Conservation (phyloP, 345 rosid genomes). For the Lumnitzera racemosa region DNA sequence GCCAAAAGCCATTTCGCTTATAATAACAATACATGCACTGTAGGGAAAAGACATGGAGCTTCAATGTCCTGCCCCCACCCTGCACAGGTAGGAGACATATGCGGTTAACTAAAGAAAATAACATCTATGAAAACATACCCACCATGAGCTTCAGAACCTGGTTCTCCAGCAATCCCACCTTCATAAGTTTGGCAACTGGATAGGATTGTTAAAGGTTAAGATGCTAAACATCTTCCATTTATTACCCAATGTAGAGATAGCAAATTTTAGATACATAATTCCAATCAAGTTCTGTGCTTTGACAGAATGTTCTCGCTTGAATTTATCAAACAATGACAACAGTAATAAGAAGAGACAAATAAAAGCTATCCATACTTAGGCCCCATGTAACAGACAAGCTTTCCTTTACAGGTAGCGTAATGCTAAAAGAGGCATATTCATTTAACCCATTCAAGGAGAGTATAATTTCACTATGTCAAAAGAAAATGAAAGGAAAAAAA, state of each 20-base stretch:
- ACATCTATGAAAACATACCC: conserved; percentile 54
- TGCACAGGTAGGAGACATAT: background rate
- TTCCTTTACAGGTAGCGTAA: no score
- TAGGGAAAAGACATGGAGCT: background rate
- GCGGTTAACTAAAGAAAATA: conserved; percentile 1
- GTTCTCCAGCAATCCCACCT: conserved; percentile 98
- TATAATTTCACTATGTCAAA: no score
- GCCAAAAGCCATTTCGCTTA: conserved; percentile 7
- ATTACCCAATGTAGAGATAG: background rate
- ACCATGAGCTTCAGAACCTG: conserved; percentile 98
- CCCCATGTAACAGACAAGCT: no score
- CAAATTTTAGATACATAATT: background rate
- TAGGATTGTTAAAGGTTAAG: conserved; percentile 11
- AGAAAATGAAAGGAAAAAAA: no score
- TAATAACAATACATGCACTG: background rate
- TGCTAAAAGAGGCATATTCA: no score
- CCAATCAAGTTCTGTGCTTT: no score
- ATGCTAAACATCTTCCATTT: conserved; percentile 9
- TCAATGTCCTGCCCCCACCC: background rate
- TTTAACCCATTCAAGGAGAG: no score
- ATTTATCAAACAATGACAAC: no score
- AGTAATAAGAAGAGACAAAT: no score
- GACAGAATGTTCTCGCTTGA: no score
- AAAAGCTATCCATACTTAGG: no score
- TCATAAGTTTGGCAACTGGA: conserved; percentile 95